Base-by-base conservation (phyloP, 768 basidiomycete genomes). In the Saitozyma podzolica region DNA sequence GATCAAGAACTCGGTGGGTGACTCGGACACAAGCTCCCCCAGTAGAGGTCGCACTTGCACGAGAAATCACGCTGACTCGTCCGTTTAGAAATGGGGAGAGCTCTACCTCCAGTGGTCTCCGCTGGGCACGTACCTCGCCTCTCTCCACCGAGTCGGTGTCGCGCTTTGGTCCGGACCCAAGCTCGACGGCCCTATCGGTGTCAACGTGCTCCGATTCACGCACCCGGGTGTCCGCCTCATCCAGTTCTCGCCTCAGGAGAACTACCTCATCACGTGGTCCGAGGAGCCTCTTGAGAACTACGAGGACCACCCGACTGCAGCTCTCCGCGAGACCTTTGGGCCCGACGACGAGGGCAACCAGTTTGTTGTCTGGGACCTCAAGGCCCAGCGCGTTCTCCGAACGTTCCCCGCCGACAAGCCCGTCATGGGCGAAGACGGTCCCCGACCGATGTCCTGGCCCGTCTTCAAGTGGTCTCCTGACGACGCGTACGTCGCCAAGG, bases 301-400 rank as follows among this genome's bases (percentile, higher is more conserved):
- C 29, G 88, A 91, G 63, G 87, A 87, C 65, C 87, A 89, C 47
- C 82, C 86, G 39, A 89, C 90, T 78, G 91, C 92, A 9, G 68
- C 75, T 49, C 61, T 73, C 19, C 61, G 74, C 37, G 75, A 75
- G 54, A 69, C 70, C 10, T 79, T 79, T 51, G 64, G 63, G 19
- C 63, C 88, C 86, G 93, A 95, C 62, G 96, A 98, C 78, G 93
- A 95, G 81, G 96, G 93, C 40, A 93, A 95, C 81, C 89, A 92
- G 70, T 85, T 98, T 64, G 96, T 94, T 61, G 87, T 99, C n/a
- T 99, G 96, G 96, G 92, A 98, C 73, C 87, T 95, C 83, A 94
- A 92, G 80, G 88, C 93, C 16, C 92, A 92, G 37, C 84, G 89
- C 67, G 86, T 98, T 19, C 85, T 98, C 50, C 89, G 96, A 56